Evolutionary conservation across 345 rosid genomes (phyloP).

Genomic region (Clarkia xantiana): DNA sequence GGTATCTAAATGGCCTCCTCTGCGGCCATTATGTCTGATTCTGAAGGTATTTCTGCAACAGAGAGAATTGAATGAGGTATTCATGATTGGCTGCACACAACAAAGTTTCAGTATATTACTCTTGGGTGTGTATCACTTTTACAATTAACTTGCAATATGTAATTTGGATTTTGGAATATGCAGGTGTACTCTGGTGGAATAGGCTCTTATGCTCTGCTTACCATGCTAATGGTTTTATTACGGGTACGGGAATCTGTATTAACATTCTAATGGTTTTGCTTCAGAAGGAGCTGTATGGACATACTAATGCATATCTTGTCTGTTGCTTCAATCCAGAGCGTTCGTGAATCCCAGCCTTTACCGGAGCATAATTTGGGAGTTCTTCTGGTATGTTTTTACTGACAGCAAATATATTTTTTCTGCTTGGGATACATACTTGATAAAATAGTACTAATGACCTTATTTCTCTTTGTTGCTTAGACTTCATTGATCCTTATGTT

Average conservation of each 20-base stretch:
- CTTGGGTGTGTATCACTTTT: neutral
- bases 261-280: neutral
- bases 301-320: neutral
- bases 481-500: neutral
- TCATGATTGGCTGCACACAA: neutral
- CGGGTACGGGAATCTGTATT: conserved; percentile 28
- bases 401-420: neutral
- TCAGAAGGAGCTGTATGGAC: neutral
- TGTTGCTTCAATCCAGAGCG: conserved; percentile 25
- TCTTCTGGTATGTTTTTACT: conserved; percentile 47
- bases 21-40: conserved; percentile 71
- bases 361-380: conserved; percentile 73
- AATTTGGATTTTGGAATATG: conserved; percentile 14
- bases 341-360: conserved; percentile 29
- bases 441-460: neutral
- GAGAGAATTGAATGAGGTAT: conserved; percentile 87
- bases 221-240: conserved; percentile 76
- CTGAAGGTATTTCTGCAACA: conserved; percentile 91
- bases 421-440: neutral
- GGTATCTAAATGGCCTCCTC: conserved; percentile 51
- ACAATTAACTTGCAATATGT: neutral
- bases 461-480: neutral
- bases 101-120: neutral
- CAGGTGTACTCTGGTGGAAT: conserved; percentile 92
- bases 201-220: conserved; percentile 84